Evolutionary conservation across 306 rosid species (phyloP).

Genomic region (Malus orientalis): DNA sequence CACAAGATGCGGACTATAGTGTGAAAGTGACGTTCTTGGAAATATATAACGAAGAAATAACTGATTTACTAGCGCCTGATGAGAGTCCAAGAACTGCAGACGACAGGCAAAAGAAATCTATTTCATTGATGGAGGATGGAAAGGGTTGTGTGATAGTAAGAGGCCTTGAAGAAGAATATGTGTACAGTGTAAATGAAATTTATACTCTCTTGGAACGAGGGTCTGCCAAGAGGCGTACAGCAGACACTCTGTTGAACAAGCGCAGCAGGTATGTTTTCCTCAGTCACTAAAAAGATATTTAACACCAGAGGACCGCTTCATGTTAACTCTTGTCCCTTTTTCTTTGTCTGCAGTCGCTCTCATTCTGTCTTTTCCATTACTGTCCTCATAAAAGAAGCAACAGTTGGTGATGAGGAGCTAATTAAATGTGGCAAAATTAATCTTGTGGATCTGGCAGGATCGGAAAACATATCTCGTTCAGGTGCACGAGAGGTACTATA

Average conservation of each 20-base stretch:
- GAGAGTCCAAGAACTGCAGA: slow-evolving; percentile 54
- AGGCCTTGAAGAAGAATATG: slow-evolving; percentile 94
- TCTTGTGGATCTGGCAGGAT: slow-evolving; percentile 97
- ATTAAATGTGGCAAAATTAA: slow-evolving; percentile 97
- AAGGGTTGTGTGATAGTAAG: slow-evolving; percentile 84
- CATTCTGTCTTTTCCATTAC: slow-evolving; percentile 93
- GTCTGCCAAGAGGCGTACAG: slow-evolving; percentile 84
- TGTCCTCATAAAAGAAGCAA: slow-evolving; percentile 73
- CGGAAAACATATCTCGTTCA: slow-evolving; percentile 91
- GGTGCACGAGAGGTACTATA: slow-evolving; percentile 89
- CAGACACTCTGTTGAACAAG: slow-evolving; percentile 89
- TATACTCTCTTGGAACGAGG: slow-evolving; percentile 76
- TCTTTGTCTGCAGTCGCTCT: slow-evolving; percentile 74
- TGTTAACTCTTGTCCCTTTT: neutral
- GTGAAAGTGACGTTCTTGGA: slow-evolving; percentile 89
- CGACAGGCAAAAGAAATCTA: slow-evolving; percentile 69
- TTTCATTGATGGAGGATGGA: slow-evolving; percentile 86
- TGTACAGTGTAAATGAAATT: slow-evolving; percentile 70
- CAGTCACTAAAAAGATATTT: neutral
- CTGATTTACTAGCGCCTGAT: slow-evolving; percentile 77
- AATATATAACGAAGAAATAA: slow-evolving; percentile 87
- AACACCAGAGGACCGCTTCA: neutral
- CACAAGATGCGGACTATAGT: slow-evolving; percentile 81
- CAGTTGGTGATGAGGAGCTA: slow-evolving; percentile 79
- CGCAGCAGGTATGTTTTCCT: slow-evolving; percentile 59